Percentiles rank a stretch among this genome's conserved stretches.
These are phyloP conservation scores for Ophiosphaerella narmari DNA, from an alignment of 2,329 filamentous ascomycete species.

Conservation along the genomic window DNA sequence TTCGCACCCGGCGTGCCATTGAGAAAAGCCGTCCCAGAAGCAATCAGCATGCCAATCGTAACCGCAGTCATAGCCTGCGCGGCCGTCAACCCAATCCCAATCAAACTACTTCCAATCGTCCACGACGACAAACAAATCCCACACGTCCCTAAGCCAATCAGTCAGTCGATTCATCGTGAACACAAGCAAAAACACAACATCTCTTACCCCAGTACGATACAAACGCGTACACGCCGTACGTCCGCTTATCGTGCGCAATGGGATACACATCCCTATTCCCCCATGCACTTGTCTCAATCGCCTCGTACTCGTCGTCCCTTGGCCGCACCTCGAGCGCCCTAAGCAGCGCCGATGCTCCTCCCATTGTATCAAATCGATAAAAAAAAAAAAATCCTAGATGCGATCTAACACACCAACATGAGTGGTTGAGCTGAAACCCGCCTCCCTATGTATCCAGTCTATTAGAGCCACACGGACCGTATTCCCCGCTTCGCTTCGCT, in stretches of 20 bases:
- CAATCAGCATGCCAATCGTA: conserved; percentile 17
- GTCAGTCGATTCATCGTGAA: background rate
- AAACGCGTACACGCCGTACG: conserved; percentile 16
- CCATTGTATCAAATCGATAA: background rate
- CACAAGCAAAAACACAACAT: background rate
- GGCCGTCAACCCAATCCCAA: conserved; percentile 18
- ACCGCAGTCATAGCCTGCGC: conserved; percentile 10
- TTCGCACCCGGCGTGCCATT: conserved; percentile 17
- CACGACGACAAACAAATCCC: conserved; percentile 16
- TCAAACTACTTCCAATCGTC: conserved; percentile 17
- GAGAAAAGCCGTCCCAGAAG: conserved; percentile 16
- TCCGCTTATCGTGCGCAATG: conserved; percentile 19
- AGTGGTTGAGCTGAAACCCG: too few relatives aligned
- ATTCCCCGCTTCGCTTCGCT: background rate
- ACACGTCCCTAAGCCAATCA: conserved; percentile 9
- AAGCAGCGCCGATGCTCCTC: conserved; percentile 5
- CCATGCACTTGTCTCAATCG: conserved; percentile 18
- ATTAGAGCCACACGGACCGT: background rate
- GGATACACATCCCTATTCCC: conserved; percentile 21
- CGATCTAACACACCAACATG: too few relatives aligned
- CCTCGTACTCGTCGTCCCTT: conserved; percentile 18
- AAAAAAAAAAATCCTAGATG: too few relatives aligned
- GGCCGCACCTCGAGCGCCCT: conserved; percentile 17
- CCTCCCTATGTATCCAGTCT: too few relatives aligned
- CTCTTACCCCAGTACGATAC: conserved; percentile 16